Conservation (phyloP, 2,329 filamentous ascomycete species). For the Simplicillium aogashimaense region DNA sequence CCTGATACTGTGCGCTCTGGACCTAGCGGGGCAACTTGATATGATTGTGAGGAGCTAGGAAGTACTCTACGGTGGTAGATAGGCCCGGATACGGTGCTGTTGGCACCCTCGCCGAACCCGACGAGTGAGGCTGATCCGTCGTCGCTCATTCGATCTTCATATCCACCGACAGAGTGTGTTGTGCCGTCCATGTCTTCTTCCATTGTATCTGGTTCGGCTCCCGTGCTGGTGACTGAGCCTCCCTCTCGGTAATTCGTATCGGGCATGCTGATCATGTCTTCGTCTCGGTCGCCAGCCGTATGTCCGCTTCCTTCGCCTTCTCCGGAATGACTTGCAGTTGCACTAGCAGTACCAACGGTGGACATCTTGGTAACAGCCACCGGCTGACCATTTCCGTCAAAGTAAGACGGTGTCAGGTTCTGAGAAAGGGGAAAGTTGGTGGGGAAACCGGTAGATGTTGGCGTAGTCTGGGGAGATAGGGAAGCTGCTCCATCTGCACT, state of each 20-base stretch:
- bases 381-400: conserved; percentile 65
- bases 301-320: conserved; percentile 42
- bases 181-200: conserved; percentile 39
- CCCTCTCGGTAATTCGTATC: conserved; percentile 51
- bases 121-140: conserved; percentile 77
- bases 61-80: conserved; percentile 49
- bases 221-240: conserved; percentile 47
- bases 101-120: conserved; percentile 86
- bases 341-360: conserved; percentile 84
- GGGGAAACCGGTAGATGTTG: conserved; percentile 36
- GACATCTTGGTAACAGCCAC: conserved; percentile 66
- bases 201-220: conserved; percentile 33
- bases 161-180: conserved; percentile 37
- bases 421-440: conserved; percentile 25
- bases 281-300: conserved; percentile 45
- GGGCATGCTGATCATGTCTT: conserved; percentile 59
- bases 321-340: conserved; percentile 62
- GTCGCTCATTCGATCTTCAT: conserved; percentile 71
- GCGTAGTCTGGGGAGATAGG: conserved; percentile 38
- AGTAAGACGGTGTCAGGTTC: conserved; percentile 58
- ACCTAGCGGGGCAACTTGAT: conserved; percentile 25
- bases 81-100: conserved; percentile 72
- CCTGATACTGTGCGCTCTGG: conserved; percentile 43
- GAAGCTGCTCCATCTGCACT: conserved; percentile 21
- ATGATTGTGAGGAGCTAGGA: conserved; percentile 26